These are phyloP conservation scores for Postia placenta DNA, from an alignment of 768 basidiomycete species.

Conservation along the genomic window DNA sequence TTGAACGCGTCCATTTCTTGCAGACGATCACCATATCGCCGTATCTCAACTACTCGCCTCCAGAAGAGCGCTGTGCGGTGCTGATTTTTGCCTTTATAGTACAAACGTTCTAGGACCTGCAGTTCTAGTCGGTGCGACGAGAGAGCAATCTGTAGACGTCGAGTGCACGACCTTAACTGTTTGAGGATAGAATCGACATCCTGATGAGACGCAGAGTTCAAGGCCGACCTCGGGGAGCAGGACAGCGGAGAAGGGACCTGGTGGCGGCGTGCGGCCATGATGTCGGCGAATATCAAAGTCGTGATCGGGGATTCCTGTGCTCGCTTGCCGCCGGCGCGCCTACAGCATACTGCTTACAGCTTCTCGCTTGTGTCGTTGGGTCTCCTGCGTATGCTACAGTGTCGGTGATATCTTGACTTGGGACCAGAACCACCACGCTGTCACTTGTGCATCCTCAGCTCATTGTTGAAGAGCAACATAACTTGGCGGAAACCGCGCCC, in stretches of 20 bases:
- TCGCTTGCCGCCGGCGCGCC: too few species aligned
- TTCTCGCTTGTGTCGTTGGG: too few species aligned
- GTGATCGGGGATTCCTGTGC: slow-evolving; percentile 1
- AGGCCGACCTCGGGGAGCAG: slow-evolving; percentile 11
- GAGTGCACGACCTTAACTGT: slow-evolving; percentile 47
- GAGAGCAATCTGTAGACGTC: slow-evolving; percentile 42
- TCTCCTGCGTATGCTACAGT: too few species aligned
- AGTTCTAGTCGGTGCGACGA: slow-evolving; percentile 43
- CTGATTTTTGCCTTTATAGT: slow-evolving; percentile 80
- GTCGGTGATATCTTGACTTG: too few species aligned
- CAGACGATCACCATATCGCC: slow-evolving; percentile 40
- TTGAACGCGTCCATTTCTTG: slow-evolving; percentile 18
- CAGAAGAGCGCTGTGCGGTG: slow-evolving; percentile 67
- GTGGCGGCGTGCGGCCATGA: slow-evolving; percentile 15
- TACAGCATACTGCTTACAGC: too few species aligned
- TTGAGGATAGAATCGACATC: slow-evolving; percentile 55
- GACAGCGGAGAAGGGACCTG: slow-evolving; percentile 4
- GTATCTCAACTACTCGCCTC: slow-evolving; percentile 56
- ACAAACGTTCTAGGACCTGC: slow-evolving; percentile 56
- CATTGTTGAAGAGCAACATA: too few species aligned
- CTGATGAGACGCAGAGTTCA: slow-evolving; percentile 23
- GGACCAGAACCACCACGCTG: too few species aligned
- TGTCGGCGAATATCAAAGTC: not conserved
- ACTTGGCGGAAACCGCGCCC: too few species aligned
- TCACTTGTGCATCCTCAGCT: too few species aligned